Base-by-base conservation (phyloP, 2,329 filamentous ascomycete genomes). In the Talaromyces sp. region DNA sequence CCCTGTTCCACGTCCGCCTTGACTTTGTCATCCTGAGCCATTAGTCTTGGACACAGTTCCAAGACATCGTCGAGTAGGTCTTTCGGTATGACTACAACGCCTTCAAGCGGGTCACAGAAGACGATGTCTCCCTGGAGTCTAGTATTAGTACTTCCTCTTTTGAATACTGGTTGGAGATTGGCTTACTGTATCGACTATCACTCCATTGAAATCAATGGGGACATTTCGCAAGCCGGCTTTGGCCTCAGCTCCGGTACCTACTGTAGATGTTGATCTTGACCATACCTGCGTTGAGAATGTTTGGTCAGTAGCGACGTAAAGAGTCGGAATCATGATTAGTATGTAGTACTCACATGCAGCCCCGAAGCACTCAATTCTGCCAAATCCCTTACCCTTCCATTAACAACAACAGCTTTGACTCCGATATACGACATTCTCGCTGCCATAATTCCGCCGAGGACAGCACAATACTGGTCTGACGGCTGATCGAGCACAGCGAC, bases 391-490 rank as follows among this genome's bases (percentile, higher is more conserved):
- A 88, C 84, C 42, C 89, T 79, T 0, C 89, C 89, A 67, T 86
- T 82, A 7, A 91, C 86, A n/a, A 92, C 76, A 11, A 88, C 82
- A 2, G 82, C 88, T 67, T 80, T 79, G 18, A 84, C 84, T 14
- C 84, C 83, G 11, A 87, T 79, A 14, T 82, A 72, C 69, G 86
- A 85, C 83, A 92, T 89, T 21, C 89, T 81, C 33, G 84, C 78
- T 5, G 88, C 89, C 83, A 92, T 89, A 66, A 92, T 90, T 18
- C 89, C 89, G n/a, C 90, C 90, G 5, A 90, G 82, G 7, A 90
- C 82, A 5, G 89, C 89, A 74, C 89, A 91, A 58, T 81, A 82
- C 71, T 91, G 88, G 0, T 80, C 81, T 0, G 78, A 69, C 0
- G 88, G 87, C 69, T 92, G 88, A 65, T 85, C 83, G 63, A 92